These are phyloP conservation scores for Syzygium aqueum DNA, from an alignment of 345 rosid species.

Conservation along the genomic window DNA sequence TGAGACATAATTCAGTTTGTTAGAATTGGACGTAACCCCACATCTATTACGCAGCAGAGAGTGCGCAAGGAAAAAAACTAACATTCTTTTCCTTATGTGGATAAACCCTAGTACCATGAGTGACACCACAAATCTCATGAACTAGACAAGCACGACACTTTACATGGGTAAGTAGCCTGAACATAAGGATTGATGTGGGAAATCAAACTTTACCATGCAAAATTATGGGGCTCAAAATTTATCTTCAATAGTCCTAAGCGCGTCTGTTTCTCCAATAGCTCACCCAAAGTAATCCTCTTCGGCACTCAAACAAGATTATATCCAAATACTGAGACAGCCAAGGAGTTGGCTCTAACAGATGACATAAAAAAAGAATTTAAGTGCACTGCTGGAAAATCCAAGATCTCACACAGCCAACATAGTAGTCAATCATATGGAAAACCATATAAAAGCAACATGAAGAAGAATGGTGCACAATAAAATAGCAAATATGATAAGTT, in stretches of 20 bases:
- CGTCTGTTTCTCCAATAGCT: not conserved
- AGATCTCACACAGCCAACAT: not conserved
- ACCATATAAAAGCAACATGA: not conserved
- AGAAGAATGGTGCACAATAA: not conserved
- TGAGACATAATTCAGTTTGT: constrained; percentile 4
- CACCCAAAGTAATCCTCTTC: not conserved
- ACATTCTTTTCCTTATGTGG: not conserved
- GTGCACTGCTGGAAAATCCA: not conserved
- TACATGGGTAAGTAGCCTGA: not conserved
- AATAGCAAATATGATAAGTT: not conserved
- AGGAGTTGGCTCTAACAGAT: not conserved
- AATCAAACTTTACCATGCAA: not conserved
- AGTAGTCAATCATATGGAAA: not conserved
- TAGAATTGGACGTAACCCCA: not conserved
- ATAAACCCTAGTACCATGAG: not conserved
- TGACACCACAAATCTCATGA: not conserved
- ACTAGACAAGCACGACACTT: not conserved
- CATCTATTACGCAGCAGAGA: not conserved
- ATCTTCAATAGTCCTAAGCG: not conserved
- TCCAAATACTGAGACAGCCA: not conserved
- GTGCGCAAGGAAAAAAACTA: not conserved
- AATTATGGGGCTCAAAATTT: not conserved
- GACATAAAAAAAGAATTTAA: not conserved
- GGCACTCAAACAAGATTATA: not conserved
- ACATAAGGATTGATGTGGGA: not conserved